Conservation (phyloP, 2,329 filamentous ascomycete species). For the Curvularia sp. region DNA sequence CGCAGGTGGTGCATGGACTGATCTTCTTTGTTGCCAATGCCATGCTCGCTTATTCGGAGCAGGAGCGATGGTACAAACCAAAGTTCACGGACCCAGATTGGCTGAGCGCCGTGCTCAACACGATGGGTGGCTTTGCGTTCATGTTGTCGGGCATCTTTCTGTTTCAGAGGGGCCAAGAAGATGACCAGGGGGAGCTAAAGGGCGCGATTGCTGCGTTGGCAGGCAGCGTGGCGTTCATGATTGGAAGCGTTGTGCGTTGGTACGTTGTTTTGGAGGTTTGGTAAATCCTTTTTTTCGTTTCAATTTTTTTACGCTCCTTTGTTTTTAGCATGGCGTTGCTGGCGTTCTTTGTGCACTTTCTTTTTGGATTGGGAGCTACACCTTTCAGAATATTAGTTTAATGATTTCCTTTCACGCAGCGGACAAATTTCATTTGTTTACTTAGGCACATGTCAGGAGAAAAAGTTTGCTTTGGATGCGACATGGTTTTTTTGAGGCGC, state of each 20-base stretch:
- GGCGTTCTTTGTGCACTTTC: not conserved
- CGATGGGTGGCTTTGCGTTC: slow-evolving; percentile 37
- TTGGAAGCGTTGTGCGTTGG: slow-evolving; percentile 35
- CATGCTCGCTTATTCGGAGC: slow-evolving; percentile 35
- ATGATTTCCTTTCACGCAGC: not conserved
- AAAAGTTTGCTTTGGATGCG: not conserved
- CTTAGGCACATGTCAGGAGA: not conserved
- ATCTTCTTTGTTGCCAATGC: slow-evolving; percentile 38
- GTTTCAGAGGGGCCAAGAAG: slow-evolving; percentile 17
- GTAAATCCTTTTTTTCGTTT: slow-evolving; percentile 1
- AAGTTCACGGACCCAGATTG: slow-evolving; percentile 34
- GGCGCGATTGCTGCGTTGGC: slow-evolving; percentile 29
- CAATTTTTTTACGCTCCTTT: not conserved
- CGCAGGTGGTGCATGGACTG: slow-evolving; percentile 36
- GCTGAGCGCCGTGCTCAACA: slow-evolving; percentile 37
- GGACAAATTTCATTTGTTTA: not conserved
- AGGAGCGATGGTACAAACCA: slow-evolving; percentile 38
- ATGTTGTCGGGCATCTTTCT: slow-evolving; percentile 39
- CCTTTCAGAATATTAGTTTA: not conserved
- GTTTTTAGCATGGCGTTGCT: not conserved
- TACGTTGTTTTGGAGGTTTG: slow-evolving; percentile 30
- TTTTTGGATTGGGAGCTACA: not conserved
- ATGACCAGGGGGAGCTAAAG: slow-evolving; percentile 5
- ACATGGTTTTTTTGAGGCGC: not conserved
- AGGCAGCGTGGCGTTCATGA: slow-evolving; percentile 38